Evolutionary conservation across 768 basidiomycete species (phyloP).

Genomic region (Infundibulicybe gibba): DNA sequence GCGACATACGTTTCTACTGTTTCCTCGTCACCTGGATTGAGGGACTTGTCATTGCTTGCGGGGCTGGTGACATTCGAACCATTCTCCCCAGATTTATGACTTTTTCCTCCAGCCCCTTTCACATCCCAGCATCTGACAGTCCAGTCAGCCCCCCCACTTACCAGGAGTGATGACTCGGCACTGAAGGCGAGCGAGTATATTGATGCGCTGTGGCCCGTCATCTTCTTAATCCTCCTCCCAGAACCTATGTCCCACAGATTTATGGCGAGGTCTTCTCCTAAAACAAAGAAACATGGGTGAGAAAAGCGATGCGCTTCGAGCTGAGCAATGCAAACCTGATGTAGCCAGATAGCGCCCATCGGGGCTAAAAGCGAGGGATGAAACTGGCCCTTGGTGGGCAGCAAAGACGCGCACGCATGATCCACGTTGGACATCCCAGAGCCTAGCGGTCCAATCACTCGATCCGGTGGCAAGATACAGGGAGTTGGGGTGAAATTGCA

Average conservation of each 20-base stretch:
- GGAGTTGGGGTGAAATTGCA: slow-evolving; percentile 97
- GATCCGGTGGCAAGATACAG: slow-evolving; percentile 97
- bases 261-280: slow-evolving; percentile 89
- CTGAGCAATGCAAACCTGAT: slow-evolving; percentile 50
- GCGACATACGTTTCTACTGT: slow-evolving; percentile 67
- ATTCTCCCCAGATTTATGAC: slow-evolving; percentile 55
- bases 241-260: slow-evolving; percentile 96
- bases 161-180: slow-evolving; percentile 84
- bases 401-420: slow-evolving; percentile 93
- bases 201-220: slow-evolving; percentile 89
- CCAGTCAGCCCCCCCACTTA: slow-evolving; percentile 92
- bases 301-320: neutral
- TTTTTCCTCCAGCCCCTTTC: slow-evolving; percentile 67
- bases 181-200: slow-evolving; percentile 91
- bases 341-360: slow-evolving; percentile 94
- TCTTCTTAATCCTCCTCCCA: slow-evolving; percentile 93
- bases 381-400: slow-evolving; percentile 88
- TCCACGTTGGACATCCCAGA: slow-evolving; percentile 99
- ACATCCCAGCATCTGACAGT: slow-evolving; percentile 99
- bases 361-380: slow-evolving; percentile 84
- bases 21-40: slow-evolving; percentile 49
- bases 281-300: neutral
- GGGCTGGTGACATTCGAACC: slow-evolving; percentile 24
- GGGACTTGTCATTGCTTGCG: slow-evolving; percentile 15
- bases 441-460: slow-evolving; percentile 90